A percentile compares a stretch with the other conserved stretches of the same genome.
Conservation (phyloP, 495 filamentous ascomycete species). For the Neohortaea acidophila region DNA sequence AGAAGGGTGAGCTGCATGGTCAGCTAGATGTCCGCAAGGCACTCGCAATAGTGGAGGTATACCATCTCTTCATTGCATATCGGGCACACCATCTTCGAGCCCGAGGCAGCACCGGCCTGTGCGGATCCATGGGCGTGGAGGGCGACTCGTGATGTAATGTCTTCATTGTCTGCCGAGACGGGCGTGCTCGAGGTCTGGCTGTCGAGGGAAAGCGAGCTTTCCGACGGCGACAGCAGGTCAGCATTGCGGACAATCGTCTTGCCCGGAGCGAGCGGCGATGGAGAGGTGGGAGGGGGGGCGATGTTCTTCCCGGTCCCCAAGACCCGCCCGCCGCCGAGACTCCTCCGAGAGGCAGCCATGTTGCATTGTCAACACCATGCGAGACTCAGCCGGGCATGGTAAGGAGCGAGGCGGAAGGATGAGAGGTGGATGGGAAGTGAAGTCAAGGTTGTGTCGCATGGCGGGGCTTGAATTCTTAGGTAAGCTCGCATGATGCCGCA, state of each 20-base stretch:
- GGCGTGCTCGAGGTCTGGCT: slow-evolving; percentile 49
- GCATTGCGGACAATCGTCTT: slow-evolving; percentile 20
- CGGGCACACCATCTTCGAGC: slow-evolving; percentile 64
- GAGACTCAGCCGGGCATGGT: background rate
- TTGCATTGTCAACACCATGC: background rate
- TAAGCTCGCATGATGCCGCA: too few species aligned
- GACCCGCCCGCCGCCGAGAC: slow-evolving; percentile 73
- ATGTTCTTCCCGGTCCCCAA: slow-evolving; percentile 68
- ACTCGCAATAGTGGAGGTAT: slow-evolving; percentile 15
- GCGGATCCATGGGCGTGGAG: slow-evolving; percentile 37
- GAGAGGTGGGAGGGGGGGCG: slow-evolving; percentile 52
- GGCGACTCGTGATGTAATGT: slow-evolving; percentile 43
- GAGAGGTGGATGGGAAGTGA: too few species aligned
- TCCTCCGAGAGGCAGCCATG: slow-evolving; percentile 68
- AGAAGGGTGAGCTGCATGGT: slow-evolving; percentile 76
- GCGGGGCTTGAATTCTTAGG: too few species aligned
- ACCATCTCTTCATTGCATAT: slow-evolving; percentile 98
- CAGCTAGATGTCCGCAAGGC: slow-evolving; percentile 1
- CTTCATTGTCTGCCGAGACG: slow-evolving; percentile 41
- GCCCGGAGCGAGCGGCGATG: slow-evolving; percentile 33
- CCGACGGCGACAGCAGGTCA: slow-evolving; percentile 33
- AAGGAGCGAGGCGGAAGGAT: too few species aligned
- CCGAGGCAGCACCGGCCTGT: slow-evolving; percentile 38
- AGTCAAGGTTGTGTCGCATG: too few species aligned
- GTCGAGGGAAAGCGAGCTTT: slow-evolving; percentile 38